phyloP scores from a whole-genome alignment of 257 asterid genomes.

The Nicotiana benthamiana region DNA sequence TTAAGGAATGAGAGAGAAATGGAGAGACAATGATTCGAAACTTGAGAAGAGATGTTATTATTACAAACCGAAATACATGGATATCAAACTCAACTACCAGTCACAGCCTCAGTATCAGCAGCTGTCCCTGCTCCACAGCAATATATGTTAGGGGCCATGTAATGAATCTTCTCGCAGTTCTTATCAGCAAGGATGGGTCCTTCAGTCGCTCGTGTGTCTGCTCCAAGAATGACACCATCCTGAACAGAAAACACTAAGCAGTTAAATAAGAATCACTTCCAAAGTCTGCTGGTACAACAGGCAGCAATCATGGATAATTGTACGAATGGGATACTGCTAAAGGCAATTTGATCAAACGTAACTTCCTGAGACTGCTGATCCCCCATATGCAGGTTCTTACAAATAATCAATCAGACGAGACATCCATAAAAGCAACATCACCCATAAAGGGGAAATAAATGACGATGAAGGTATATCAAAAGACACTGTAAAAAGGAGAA shows the following conservation, averaged over 20 bases:
- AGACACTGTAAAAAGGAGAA: neutral
- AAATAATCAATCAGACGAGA: neutral
- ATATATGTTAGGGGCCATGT: conserved; percentile 73
- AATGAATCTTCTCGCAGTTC: conserved; percentile 94
- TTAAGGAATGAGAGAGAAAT: neutral
- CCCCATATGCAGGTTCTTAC: neutral
- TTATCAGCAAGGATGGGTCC: conserved; percentile 98
- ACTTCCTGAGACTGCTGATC: neutral
- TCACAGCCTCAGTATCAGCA: conserved; percentile 93
- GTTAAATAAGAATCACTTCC: neutral
- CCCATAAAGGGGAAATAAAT: neutral
- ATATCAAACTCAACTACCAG: conserved; percentile 38
- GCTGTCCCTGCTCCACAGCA: conserved; percentile 93
- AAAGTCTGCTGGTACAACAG: neutral
- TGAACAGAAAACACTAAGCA: conserved; percentile 20
- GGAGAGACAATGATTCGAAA: neutral
- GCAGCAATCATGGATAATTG: neutral
- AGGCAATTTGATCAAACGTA: neutral
- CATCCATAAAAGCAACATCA: neutral
- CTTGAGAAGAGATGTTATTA: neutral
- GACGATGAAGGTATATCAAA: neutral
- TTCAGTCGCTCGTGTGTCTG: conserved; percentile 95
- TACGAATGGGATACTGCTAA: neutral
- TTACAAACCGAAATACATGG: neutral
- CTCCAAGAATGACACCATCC: conserved; percentile 99